Base-by-base conservation (phyloP, 2,329 filamentous ascomycete species). In the Aspergillus fijiensis region DNA sequence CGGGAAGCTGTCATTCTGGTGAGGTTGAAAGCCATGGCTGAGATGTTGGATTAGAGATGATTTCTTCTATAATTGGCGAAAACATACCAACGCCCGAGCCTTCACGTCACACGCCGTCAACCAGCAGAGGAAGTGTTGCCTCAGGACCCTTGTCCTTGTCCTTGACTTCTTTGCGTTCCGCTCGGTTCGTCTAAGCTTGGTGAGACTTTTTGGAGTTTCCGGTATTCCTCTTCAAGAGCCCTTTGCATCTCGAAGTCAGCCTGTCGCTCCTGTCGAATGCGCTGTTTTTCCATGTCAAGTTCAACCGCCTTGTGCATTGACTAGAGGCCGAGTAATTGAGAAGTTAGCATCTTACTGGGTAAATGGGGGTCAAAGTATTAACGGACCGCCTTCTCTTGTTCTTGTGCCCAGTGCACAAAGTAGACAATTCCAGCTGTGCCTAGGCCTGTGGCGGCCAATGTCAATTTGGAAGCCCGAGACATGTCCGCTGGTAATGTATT, bases 241-340 rank as follows among this genome's bases (percentile, higher is more conserved):
- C 84, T 85, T 74, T 99, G 95, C 85, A 96, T 87, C 65, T 98
- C 93, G 71, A 99, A 99, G 74, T 99, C 95, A 55, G 92, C 86
- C 75, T 96, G 91, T 60, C 95, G 88, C 76, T 99, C 95, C 66
- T 86, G 85, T 79, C 97, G 97, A 66, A 97, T 75, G 50, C 90
- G 87, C 74, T 96, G 93, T 72, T 96, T 92, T 73, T 98, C 94
- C 83, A 97, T 90, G 72, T 99, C 95, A 65, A 94, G 90, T 65
- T 98, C 81, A 48, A 99, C 95, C 49, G 95, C 95, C 67, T 89
- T 86, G 72, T 99, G 95, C 95, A 99, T 99, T 59, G 91, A 90
- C 95, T 79, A 64, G 51, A 21, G 21, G 27, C 16, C 33, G 39
- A 51, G 57, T 51, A 2, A 14, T 42, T 63, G 51, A 65, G 59